These are phyloP conservation scores for Fragilaria radians DNA, from an alignment of 108 stramenopile genomes.

Conservation along the genomic window DNA sequence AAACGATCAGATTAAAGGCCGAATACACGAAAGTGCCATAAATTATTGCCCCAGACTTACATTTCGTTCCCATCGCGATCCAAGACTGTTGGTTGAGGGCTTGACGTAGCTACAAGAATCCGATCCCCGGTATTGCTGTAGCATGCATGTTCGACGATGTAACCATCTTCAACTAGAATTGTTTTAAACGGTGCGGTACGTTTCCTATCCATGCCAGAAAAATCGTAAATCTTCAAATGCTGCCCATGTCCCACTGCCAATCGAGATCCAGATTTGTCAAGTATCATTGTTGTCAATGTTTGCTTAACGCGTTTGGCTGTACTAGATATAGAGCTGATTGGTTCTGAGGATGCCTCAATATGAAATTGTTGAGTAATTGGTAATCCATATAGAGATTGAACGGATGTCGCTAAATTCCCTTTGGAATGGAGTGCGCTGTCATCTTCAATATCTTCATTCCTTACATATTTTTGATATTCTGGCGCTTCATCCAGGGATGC, in stretches of 20 bases:
- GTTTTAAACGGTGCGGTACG: conserved; percentile 26
- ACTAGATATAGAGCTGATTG: conserved; percentile 4
- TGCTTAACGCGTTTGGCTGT: neutral
- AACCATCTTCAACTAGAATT: conserved; percentile 48
- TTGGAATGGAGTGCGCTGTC: no score
- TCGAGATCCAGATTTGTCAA: conserved; percentile 82
- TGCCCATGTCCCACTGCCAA: conserved; percentile 78
- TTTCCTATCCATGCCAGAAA: conserved; percentile 68
- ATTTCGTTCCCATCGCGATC: conserved; percentile 75
- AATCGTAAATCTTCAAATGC: conserved; percentile 71
- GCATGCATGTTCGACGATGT: conserved; percentile 15
- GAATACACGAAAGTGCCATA: no score
- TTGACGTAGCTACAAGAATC: conserved; percentile 68
- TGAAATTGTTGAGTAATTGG: neutral
- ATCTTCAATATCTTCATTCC: conserved; percentile 7
- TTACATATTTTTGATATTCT: conserved; percentile 36
- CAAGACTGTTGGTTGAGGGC: conserved; percentile 72
- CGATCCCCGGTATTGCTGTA: conserved; percentile 63
- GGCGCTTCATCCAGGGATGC: conserved; percentile 64
- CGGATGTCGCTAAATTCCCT: neutral
- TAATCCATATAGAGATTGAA: neutral
- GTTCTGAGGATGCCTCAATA: neutral
- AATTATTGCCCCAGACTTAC: no score
- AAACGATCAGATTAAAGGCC: neutral
- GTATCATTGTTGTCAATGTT: conserved; percentile 13